phyloP scores from a whole-genome alignment of 1,284 basidiomycete species.

The Ustanciosporium gigantosporum region DNA sequence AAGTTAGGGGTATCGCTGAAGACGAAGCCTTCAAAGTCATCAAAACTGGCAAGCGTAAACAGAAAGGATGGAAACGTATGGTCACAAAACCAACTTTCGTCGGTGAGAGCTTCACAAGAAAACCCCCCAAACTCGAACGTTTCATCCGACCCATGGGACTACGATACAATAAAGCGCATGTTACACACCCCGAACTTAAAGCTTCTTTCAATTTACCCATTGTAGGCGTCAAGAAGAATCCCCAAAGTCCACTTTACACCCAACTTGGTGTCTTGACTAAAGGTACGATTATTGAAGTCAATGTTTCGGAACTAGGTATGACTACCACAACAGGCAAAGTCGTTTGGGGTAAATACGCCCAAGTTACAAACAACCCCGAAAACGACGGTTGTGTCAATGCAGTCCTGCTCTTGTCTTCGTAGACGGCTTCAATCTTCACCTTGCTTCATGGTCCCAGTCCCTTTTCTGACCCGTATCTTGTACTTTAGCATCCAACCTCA shows the following conservation, averaged over 20 bases:
- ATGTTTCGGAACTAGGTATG: constrained; percentile 75
- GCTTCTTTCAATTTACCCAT: constrained; percentile 99
- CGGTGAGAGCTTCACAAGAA: constrained; percentile 95
- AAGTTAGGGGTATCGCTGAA: constrained; percentile 96
- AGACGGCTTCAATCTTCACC: too few species aligned
- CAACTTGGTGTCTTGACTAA: constrained; percentile 93
- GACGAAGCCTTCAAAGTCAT: constrained; percentile 99
- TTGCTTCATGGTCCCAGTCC: not conserved
- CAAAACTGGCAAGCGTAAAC: constrained; percentile 95
- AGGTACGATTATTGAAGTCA: constrained; percentile 97
- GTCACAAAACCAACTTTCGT: constrained; percentile 99
- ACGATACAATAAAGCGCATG: constrained; percentile 96
- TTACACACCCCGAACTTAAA: constrained; percentile 96
- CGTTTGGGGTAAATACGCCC: constrained; percentile 82
- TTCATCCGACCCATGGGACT: constrained; percentile 97
- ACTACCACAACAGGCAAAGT: constrained; percentile 97
- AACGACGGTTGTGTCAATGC: constrained; percentile 58
- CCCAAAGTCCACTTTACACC: constrained; percentile 93
- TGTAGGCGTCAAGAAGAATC: constrained; percentile 98
- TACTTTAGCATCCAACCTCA: constrained; percentile 22
- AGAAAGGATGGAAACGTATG: constrained; percentile 99
- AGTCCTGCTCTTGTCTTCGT: constrained; percentile 52
- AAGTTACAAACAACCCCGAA: constrained; percentile 69
- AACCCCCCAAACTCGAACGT: constrained; percentile 98
- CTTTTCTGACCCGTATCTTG: constrained; percentile 1